phyloP scores from a whole-genome alignment of 2,329 filamentous ascomycete genomes.

The Ophiostoma novo-ulmi region DNA sequence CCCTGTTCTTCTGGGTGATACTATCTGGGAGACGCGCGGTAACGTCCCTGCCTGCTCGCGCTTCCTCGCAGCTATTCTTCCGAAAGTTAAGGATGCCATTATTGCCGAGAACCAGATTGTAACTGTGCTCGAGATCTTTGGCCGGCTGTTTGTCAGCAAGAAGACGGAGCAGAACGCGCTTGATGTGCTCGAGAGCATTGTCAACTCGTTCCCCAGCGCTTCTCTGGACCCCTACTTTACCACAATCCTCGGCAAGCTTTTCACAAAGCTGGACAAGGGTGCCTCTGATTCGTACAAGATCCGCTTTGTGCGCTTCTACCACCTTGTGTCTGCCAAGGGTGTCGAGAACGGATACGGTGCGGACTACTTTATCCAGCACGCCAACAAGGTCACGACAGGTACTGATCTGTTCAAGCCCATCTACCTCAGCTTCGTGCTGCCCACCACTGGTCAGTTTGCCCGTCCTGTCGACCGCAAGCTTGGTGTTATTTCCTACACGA shows the following conservation, averaged over 20 bases:
- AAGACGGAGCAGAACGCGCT: constrained; percentile 82
- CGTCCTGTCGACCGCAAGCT: constrained; percentile 87
- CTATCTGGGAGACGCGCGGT: constrained; percentile 84
- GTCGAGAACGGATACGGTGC: constrained; percentile 77
- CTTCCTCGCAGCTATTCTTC: constrained; percentile 76
- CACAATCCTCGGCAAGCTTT: constrained; percentile 74
- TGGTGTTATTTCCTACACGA: constrained; percentile 87
- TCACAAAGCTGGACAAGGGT: constrained; percentile 66
- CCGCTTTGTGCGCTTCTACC: constrained; percentile 90
- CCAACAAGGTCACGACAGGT: constrained; percentile 73
- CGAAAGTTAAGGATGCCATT: constrained; percentile 68
- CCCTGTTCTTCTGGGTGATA: constrained; percentile 69
- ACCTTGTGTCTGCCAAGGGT: constrained; percentile 72
- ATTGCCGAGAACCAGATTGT: constrained; percentile 75
- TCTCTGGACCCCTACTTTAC: constrained; percentile 74
- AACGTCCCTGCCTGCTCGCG: constrained; percentile 89
- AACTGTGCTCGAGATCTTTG: constrained; percentile 89
- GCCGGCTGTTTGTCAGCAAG: constrained; percentile 76
- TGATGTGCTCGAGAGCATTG: constrained; percentile 78
- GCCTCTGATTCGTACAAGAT: constrained; percentile 74
- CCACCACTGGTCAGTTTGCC: constrained; percentile 80
- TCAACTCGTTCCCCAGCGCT: constrained; percentile 67
- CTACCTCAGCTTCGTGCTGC: constrained; percentile 81
- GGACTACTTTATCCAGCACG: constrained; percentile 82
- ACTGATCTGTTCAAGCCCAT: constrained; percentile 67